phyloP scores from a whole-genome alignment of 2,329 filamentous ascomycete genomes.

The Bipolaris victoriae region DNA sequence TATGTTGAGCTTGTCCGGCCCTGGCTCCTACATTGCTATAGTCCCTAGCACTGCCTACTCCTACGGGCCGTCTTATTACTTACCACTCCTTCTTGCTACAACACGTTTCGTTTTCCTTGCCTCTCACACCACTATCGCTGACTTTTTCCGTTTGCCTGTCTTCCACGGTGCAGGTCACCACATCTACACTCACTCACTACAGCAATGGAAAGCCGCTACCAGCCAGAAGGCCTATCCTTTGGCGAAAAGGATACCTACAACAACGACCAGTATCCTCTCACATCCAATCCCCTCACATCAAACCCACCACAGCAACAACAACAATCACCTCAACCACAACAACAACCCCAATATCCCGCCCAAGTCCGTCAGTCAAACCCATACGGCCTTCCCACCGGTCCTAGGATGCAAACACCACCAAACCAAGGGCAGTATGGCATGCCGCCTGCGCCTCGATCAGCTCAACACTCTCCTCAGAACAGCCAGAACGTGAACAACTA shows the following conservation, averaged over 20 bases:
- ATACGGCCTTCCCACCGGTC: constrained; percentile 20
- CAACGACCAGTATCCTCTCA: constrained; percentile 25
- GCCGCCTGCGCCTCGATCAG: constrained; percentile 14
- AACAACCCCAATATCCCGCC: constrained; percentile 21
- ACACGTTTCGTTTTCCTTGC: constrained; percentile 21
- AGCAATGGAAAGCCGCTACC: constrained; percentile 42
- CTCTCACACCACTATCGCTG: constrained; percentile 22
- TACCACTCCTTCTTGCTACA: constrained; percentile 22
- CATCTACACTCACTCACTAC: constrained; percentile 22
- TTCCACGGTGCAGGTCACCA: constrained; percentile 41
- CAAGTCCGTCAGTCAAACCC: constrained; percentile 11
- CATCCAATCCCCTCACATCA: constrained; percentile 8
- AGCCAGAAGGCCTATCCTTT: constrained; percentile 35
- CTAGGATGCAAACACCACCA: constrained; percentile 23
- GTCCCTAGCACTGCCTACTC: constrained; percentile 22
- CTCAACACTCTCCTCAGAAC: constrained; percentile 12
- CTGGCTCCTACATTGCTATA: constrained; percentile 35
- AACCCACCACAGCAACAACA: constrained; percentile 18
- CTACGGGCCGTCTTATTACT: constrained; percentile 35
- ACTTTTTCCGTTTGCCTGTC: constrained; percentile 23
- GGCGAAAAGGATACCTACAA: constrained; percentile 32
- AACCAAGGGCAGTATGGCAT: constrained; percentile 23
- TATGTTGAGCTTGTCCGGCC: constrained; percentile 26
- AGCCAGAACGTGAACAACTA: constrained; percentile 17
- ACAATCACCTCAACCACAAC: constrained; percentile 4